phyloP scores from a whole-genome alignment of 1,284 basidiomycete species.

The Trametes pubescens region DNA sequence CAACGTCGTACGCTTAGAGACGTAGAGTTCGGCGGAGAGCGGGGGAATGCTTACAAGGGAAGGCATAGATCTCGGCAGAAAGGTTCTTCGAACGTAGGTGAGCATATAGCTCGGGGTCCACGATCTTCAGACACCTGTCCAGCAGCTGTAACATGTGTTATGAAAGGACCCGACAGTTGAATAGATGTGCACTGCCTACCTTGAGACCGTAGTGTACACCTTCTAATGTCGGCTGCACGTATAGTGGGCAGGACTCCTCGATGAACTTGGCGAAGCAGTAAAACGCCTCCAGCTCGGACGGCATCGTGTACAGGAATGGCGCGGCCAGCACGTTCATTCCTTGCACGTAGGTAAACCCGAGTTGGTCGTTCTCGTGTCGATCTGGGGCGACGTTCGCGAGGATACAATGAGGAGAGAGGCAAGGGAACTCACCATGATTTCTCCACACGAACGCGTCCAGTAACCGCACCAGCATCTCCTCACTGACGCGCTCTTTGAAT shows the following conservation, averaged over 20 bases:
- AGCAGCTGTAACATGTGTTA: slow-evolving; percentile 69
- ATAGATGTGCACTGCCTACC: slow-evolving; percentile 52
- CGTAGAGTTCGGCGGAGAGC: slow-evolving; percentile 1
- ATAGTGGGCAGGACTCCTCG: slow-evolving; percentile 91
- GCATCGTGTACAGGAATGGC: slow-evolving; percentile 96
- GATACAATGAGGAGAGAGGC: background rate
- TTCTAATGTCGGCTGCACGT: slow-evolving; percentile 94
- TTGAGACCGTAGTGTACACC: slow-evolving; percentile 95
- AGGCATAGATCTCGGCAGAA: slow-evolving; percentile 98
- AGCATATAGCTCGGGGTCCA: slow-evolving; percentile 86
- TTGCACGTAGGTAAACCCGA: slow-evolving; percentile 94
- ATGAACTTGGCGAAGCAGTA: slow-evolving; percentile 96
- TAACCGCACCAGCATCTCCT: slow-evolving; percentile 95
- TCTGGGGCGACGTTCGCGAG: slow-evolving; percentile 50
- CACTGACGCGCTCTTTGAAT: slow-evolving; percentile 94
- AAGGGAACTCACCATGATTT: slow-evolving; percentile 69
- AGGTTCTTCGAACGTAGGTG: slow-evolving; percentile 91
- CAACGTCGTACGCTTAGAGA: slow-evolving; percentile 4
- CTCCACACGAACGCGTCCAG: slow-evolving; percentile 98
- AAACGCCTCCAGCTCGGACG: slow-evolving; percentile 96
- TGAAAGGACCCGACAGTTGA: background rate
- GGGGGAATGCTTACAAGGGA: slow-evolving; percentile 77
- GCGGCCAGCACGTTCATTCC: slow-evolving; percentile 99
- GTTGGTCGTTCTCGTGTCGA: slow-evolving; percentile 72
- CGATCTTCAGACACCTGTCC: slow-evolving; percentile 89